These are phyloP conservation scores for Ammopiptanthus mongolicus DNA, from an alignment of 306 rosid genomes.

Conservation along the genomic window DNA sequence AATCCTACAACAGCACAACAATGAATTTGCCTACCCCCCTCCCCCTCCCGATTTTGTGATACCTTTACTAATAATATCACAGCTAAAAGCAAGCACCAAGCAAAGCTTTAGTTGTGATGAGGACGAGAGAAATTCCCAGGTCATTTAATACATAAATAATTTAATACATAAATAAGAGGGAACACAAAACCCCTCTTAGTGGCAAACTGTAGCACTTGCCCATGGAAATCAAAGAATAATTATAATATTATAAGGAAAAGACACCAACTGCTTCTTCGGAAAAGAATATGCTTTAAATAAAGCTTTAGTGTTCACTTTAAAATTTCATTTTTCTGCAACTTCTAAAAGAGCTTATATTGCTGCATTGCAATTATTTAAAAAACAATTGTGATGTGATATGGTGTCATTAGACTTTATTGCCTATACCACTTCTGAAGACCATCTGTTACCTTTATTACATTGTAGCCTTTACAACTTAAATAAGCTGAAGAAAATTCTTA, in stretches of 20 bases:
- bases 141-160: slow-evolving; percentile 1
- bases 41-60: background rate
- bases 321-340: background rate
- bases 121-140: background rate
- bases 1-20: background rate
- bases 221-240: background rate
- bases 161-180: background rate
- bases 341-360: background rate
- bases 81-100: slow-evolving; percentile 2
- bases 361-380: background rate
- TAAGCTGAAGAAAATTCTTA: background rate
- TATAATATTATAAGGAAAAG: background rate
- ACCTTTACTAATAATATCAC: background rate
- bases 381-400: background rate
- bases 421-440: background rate
- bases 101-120: background rate
- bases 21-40: background rate
- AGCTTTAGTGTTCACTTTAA: background rate
- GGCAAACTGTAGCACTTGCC: background rate
- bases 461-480: background rate
- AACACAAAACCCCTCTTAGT: background rate
- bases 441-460: background rate
- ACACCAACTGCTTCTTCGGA: background rate
- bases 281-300: background rate
- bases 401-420: background rate